Evolutionary conservation across 306 rosid species (phyloP).

Genomic region (Medicago lupulina): DNA sequence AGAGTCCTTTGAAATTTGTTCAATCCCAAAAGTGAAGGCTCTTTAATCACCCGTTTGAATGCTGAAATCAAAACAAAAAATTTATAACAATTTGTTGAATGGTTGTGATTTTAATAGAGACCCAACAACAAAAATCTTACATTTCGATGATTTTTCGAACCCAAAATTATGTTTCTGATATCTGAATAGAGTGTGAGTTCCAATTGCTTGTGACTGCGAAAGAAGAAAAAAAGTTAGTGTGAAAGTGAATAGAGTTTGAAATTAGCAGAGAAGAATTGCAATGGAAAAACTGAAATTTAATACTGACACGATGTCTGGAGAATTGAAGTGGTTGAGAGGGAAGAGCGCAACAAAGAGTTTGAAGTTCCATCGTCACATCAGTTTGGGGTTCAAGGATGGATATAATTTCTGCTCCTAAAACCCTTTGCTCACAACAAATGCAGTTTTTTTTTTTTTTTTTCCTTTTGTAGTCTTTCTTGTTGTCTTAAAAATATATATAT

Average conservation of each 20-base stretch:
- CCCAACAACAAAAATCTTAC: constrained; percentile 33
- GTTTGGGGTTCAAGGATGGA: constrained; percentile 45
- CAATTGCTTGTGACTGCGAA: constrained; percentile 36
- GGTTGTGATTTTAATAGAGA: not conserved
- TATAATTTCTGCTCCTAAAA: not conserved
- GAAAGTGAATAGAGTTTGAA: not conserved
- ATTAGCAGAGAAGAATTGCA: not conserved
- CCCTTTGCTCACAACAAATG: not conserved
- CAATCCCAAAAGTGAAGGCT: constrained; percentile 25
- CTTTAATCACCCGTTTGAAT: constrained; percentile 48
- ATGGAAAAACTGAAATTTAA: not conserved
- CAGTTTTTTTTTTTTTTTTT: too few relatives aligned
- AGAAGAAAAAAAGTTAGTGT: not conserved
- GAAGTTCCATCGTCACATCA: constrained; percentile 48
- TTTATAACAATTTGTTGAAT: too few relatives aligned
- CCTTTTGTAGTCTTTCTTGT: too few relatives aligned
- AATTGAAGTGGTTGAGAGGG: constrained; percentile 43
- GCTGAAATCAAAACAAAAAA: constrained; percentile 45
- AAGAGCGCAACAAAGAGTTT: constrained; percentile 54
- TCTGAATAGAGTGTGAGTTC: constrained; percentile 31
- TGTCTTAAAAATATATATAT: too few relatives aligned
- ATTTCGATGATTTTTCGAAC: constrained; percentile 38
- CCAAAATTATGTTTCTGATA: constrained; percentile 30
- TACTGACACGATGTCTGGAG: constrained; percentile 33
- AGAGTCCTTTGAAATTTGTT: constrained; percentile 48